Percentiles rank a stretch among this genome's conserved stretches.
Conservation (phyloP, 768 basidiomycete species). For the Gymnopilus junonius region DNA sequence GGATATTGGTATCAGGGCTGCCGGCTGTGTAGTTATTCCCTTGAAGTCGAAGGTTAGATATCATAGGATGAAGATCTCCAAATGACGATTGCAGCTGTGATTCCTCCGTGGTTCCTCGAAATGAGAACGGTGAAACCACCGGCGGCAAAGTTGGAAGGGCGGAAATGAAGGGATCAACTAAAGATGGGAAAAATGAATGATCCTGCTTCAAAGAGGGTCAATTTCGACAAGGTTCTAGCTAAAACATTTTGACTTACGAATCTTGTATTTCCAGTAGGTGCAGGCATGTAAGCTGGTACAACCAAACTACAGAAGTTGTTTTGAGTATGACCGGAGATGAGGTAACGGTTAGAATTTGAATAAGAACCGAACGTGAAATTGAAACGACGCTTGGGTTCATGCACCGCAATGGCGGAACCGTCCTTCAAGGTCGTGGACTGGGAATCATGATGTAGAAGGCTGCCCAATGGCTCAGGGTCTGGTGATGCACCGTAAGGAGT, state of each 20-base stretch:
- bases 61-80: too few species aligned
- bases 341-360: neutral
- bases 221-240: too few species aligned
- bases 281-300: neutral
- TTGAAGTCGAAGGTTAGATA: too few species aligned
- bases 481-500: constrained; percentile 1
- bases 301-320: neutral
- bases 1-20: too few species aligned
- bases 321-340: neutral
- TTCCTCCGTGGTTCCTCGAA: neutral
- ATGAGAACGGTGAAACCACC: neutral
- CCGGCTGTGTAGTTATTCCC: too few species aligned
- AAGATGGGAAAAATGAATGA: neutral
- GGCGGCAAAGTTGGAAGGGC: neutral
- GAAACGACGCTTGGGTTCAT: neutral
- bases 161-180: neutral
- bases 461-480: neutral
- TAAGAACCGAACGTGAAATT: neutral
- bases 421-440: neutral
- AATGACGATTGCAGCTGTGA: neutral
- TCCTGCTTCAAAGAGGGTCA: too few species aligned
- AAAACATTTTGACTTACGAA: neutral
- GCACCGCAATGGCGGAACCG: neutral
- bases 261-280: neutral
- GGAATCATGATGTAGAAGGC: constrained; percentile 7